Evolutionary conservation across 2,329 filamentous ascomycete species (phyloP), one percentile per base, ranked within the genome.

Genomic region (Macrophomina pseudophaseolina): DNA sequence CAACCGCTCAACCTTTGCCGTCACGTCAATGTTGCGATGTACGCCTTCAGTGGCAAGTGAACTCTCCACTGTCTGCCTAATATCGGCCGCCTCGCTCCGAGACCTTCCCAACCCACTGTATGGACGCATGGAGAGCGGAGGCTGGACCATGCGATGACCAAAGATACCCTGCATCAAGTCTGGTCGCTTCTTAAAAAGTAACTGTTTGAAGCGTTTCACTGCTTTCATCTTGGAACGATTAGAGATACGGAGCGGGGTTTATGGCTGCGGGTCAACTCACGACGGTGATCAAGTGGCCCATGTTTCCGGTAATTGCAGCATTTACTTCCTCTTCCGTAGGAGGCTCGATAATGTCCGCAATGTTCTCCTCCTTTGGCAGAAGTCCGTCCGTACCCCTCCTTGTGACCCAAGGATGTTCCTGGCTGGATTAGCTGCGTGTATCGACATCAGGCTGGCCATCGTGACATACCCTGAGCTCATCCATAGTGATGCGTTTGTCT

Each of bases 351-450:
- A 93, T 82, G 70, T 93, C 86, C 11, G 90, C 87, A 51, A 92
- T 96, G 72, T 99, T 99, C 74, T 97, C 94, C 70, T 93, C 91
- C 52, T 87, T 86, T 7, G 92, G 87, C 12, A 98, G 84, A 14
- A 99, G 82, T 68, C 88, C 88, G 77, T 98, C 94, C 7, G 82
- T 85, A 14, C 93, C 94, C 66, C 86, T 80, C 73, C 88, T 91
- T 5, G 94, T 98, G 14, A 99, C 93, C 95, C 95, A 99, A 0
- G 93, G 88, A 75, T 99, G 95, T 72, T 90, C 87, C 94, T 97
- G 68, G 4, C 30, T 65, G 11, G 49, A 44, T 65, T 5, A 18
- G 42, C 38, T n/a, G 35, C 48, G 18, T 18, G 18, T 33, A 63
- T 7, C 35, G 11, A 23, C 14, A 8, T 11, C 2, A 23, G 28